A percentile compares a stretch with the other conserved stretches of the same genome.
Conservation (phyloP, 768 basidiomycete genomes). For the Crucibulum laeve region DNA sequence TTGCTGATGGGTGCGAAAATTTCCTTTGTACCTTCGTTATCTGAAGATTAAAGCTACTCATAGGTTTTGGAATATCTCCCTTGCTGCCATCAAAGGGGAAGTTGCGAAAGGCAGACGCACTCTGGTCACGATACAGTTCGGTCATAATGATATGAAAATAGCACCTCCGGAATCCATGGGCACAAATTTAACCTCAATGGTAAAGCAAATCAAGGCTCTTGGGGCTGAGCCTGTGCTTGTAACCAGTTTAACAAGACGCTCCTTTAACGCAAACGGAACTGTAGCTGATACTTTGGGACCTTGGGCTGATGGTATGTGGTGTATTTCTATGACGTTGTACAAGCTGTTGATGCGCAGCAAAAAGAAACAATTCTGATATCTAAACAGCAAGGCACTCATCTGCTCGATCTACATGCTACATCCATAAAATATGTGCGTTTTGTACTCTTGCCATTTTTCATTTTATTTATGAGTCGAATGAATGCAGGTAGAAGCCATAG, state of each 20-base stretch:
- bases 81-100: conserved; percentile 26
- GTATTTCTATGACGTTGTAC: neutral
- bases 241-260: conserved; percentile 34
- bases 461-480: neutral
- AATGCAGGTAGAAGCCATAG: conserved; percentile 30
- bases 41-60: neutral
- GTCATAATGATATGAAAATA: conserved; percentile 37
- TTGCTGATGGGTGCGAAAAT: conserved; percentile 25
- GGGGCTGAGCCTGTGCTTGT: conserved; percentile 37
- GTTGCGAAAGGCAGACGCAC: conserved; percentile 30
- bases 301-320: conserved; percentile 29
- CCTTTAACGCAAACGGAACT: conserved; percentile 30
- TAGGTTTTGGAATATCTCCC: conserved; percentile 28
- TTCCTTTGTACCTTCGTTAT: neutral
- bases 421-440: conserved; percentile 29
- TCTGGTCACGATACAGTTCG: conserved; percentile 37
- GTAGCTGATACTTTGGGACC: conserved; percentile 29
- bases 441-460: neutral
- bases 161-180: conserved; percentile 40
- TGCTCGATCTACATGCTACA: conserved; percentile 31
- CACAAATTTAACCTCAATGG: conserved; percentile 34
- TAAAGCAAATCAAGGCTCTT: conserved; percentile 27
- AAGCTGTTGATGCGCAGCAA: neutral
- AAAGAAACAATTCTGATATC: conserved; percentile 30
- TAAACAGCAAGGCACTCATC: conserved; percentile 29